Percentiles rank a stretch among this genome's conserved stretches.
Conservation (phyloP, 2,329 filamentous ascomycete genomes). For the Juglanconis sp. region DNA sequence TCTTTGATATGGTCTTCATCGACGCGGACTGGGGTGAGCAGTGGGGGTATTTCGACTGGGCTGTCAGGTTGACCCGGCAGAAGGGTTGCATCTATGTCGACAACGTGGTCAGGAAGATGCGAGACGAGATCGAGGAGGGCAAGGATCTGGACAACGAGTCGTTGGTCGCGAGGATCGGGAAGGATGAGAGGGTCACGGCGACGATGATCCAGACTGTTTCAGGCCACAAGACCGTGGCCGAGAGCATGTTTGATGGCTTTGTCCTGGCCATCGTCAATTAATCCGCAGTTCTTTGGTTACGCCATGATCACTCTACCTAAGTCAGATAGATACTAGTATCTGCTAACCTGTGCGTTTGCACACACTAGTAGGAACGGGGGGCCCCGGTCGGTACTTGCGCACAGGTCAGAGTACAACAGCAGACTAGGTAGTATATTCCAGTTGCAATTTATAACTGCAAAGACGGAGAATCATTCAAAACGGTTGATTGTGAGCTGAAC, state of each 20-base stretch:
- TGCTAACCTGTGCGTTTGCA: no score
- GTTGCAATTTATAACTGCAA: no score
- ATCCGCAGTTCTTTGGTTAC: no score
- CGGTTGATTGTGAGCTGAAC: no score
- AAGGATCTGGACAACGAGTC: constrained; percentile 20
- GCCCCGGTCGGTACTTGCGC: no score
- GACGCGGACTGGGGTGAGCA: constrained; percentile 51
- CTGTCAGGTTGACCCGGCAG: constrained; percentile 36
- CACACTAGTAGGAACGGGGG: no score
- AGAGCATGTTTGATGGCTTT: constrained; percentile 22
- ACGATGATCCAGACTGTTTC: constrained; percentile 20
- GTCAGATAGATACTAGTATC: no score
- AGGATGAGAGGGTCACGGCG: constrained; percentile 21
- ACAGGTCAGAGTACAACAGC: no score
- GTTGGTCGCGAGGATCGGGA: constrained; percentile 20
- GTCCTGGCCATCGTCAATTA: constrained; percentile 21
- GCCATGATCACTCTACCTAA: no score
- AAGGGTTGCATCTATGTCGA: constrained; percentile 46
- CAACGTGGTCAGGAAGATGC: constrained; percentile 42
- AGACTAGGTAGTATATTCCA: no score
- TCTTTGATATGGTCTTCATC: constrained; percentile 51
- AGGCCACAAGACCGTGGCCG: constrained; percentile 7
- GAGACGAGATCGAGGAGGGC: constrained; percentile 23
- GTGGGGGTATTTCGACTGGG: constrained; percentile 45
- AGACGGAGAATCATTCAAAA: no score